Percentiles rank a stretch among this genome's conserved stretches.
These are phyloP conservation scores for Botrytis squamosa DNA, from an alignment of 2,329 filamentous ascomycete genomes.

Conservation along the genomic window DNA sequence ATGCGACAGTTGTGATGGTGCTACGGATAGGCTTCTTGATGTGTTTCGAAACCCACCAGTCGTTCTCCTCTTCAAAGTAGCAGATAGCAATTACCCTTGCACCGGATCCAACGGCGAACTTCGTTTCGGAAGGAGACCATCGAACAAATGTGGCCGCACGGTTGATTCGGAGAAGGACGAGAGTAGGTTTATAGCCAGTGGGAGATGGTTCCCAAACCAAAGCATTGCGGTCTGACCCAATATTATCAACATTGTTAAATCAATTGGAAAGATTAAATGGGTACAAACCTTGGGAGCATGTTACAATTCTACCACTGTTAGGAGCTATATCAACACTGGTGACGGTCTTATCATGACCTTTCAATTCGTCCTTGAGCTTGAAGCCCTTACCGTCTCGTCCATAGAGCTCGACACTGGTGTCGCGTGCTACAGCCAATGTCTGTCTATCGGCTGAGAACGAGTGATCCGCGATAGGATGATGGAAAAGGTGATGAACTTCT, in stretches of 20 bases:
- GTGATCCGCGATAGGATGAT: slow-evolving; percentile 94
- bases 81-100: slow-evolving; percentile 94
- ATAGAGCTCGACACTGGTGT: slow-evolving; percentile 89
- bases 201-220: slow-evolving; percentile 97
- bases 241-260: slow-evolving; percentile 4
- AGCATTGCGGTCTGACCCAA: slow-evolving; percentile 78
- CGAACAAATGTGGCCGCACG: slow-evolving; percentile 94
- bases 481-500: slow-evolving; percentile 95
- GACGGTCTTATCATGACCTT: slow-evolving; percentile 95
- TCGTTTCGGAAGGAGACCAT: slow-evolving; percentile 94
- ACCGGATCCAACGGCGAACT: slow-evolving; percentile 95
- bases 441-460: slow-evolving; percentile 92
- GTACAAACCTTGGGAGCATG: slow-evolving; percentile 83
- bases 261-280: neutral
- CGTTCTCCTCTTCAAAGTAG: slow-evolving; percentile 99
- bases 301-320: slow-evolving; percentile 87
- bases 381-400: slow-evolving; percentile 69
- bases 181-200: slow-evolving; percentile 90
- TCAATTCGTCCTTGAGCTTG: slow-evolving; percentile 85
- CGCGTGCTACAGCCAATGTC: slow-evolving; percentile 86
- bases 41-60: slow-evolving; percentile 99
- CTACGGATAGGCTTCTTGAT: slow-evolving; percentile 98
- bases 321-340: slow-evolving; percentile 96
- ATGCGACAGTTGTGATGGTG: slow-evolving; percentile 90
- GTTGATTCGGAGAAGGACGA: slow-evolving; percentile 96